phyloP scores from a whole-genome alignment of 768 basidiomycete genomes.

The Kwoniella bestiolae region DNA sequence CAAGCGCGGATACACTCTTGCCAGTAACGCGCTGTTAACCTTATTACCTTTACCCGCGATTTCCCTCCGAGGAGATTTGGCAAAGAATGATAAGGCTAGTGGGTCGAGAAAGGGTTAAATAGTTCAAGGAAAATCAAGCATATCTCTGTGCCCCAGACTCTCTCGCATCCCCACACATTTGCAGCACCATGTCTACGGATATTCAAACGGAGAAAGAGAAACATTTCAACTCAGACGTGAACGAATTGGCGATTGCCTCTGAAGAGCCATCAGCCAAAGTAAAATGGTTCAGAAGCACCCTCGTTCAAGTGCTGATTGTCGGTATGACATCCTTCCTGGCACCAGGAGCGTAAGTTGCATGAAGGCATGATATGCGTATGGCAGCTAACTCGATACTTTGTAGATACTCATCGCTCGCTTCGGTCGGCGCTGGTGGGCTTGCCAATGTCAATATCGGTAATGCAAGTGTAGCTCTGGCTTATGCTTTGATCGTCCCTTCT shows the following conservation, averaged over 20 bases:
- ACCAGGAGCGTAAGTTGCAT: conserved; percentile 10
- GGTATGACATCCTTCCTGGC: conserved; percentile 21
- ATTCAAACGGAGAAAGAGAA: neutral
- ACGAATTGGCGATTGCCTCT: neutral
- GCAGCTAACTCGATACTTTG: too few relatives aligned
- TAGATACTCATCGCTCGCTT: conserved; percentile 15
- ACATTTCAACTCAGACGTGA: neutral
- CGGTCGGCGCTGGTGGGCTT: conserved; percentile 22
- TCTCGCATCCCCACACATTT: too few relatives aligned
- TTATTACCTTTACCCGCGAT: too few relatives aligned
- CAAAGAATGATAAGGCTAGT: too few relatives aligned
- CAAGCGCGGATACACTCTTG: neutral
- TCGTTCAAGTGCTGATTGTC: conserved; percentile 13
- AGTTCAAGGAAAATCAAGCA: too few relatives aligned
- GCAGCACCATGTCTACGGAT: neutral
- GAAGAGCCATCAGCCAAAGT: neutral
- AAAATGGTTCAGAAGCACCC: conserved; percentile 19
- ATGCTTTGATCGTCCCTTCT: conserved; percentile 19
- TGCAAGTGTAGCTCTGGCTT: conserved; percentile 16
- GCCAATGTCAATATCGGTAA: conserved; percentile 20
- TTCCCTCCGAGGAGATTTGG: too few relatives aligned
- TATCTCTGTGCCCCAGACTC: too few relatives aligned
- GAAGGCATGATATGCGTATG: neutral
- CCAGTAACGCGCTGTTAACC: neutral
- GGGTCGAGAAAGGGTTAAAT: too few relatives aligned